Evolutionary conservation across 2,329 filamentous ascomycete species (phyloP).

Genomic region (Gyromitra esculenta): DNA sequence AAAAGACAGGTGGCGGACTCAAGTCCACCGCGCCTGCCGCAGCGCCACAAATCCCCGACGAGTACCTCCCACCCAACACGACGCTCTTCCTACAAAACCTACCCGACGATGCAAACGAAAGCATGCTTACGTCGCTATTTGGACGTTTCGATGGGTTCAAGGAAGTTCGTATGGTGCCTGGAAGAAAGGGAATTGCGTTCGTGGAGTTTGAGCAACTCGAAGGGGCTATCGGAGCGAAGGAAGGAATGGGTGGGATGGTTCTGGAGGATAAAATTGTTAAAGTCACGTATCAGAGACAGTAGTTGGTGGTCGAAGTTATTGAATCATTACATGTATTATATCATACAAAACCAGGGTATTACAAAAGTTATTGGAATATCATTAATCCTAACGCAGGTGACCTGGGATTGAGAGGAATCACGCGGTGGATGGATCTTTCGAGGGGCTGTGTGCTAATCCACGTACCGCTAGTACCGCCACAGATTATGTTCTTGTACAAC

Average conservation of each 20-base stretch:
- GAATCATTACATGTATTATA: conserved; percentile 45
- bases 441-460: not conserved
- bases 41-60: conserved; percentile 86
- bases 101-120: conserved; percentile 84
- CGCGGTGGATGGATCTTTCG: not conserved
- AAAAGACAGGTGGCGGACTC: conserved; percentile 77
- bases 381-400: not conserved
- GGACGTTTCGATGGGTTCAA: conserved; percentile 91
- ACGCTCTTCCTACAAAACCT: conserved; percentile 93
- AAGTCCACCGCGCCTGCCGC: conserved; percentile 77
- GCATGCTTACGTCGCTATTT: conserved; percentile 82
- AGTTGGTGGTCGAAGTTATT: conserved; percentile 56
- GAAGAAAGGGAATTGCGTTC: conserved; percentile 88
- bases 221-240: conserved; percentile 91
- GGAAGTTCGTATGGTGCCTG: conserved; percentile 88
- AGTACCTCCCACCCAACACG: conserved; percentile 97
- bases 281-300: conserved; percentile 96
- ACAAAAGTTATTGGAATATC: not conserved
- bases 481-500: conserved; percentile 1
- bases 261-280: conserved; percentile 83
- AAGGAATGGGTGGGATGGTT: conserved; percentile 85
- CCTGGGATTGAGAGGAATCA: not conserved
- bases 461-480: not conserved
- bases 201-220: conserved; percentile 94
- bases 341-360: conserved; percentile 24